Evolutionary conservation across 2,329 filamentous ascomycete genomes (phyloP).

Genomic region (Botrytis cinerea): DNA sequence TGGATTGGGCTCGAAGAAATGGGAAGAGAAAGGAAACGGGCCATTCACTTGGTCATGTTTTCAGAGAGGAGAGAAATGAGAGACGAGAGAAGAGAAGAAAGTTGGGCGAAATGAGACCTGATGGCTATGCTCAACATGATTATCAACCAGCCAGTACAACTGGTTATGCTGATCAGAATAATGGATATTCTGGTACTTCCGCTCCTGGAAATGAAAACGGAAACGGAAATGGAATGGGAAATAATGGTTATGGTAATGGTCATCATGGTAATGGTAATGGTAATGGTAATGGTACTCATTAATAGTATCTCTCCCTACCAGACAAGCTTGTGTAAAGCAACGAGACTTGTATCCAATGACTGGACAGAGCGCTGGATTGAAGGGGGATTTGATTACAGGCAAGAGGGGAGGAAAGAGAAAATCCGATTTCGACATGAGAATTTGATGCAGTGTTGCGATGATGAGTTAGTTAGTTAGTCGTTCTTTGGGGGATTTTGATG

Average conservation of each 20-base stretch:
- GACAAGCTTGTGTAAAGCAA: neutral
- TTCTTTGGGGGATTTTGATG: neutral
- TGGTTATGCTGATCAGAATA: neutral
- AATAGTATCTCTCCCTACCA: neutral
- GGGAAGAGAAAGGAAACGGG: constrained; percentile 18
- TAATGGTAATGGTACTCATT: constrained; percentile 9
- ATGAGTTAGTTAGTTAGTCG: neutral
- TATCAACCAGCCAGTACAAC: neutral
- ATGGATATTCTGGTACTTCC: neutral
- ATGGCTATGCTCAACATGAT: neutral
- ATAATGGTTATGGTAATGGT: neutral
- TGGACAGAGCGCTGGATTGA: neutral
- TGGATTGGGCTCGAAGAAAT: constrained; percentile 29
- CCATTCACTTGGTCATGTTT: constrained; percentile 18
- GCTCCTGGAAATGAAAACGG: neutral
- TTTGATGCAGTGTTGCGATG: neutral
- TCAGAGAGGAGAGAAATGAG: constrained; percentile 25
- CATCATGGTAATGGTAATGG: neutral
- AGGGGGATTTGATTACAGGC: neutral
- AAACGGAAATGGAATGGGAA: neutral
- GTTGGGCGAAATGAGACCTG: neutral
- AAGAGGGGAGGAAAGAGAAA: neutral
- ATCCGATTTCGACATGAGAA: neutral
- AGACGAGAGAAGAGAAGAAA: constrained; percentile 24
- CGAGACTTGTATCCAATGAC: neutral